Percentiles rank a stretch among this genome's conserved stretches.
Conservation (phyloP, 2,329 filamentous ascomycete genomes). For the Beauveria asiatica region DNA sequence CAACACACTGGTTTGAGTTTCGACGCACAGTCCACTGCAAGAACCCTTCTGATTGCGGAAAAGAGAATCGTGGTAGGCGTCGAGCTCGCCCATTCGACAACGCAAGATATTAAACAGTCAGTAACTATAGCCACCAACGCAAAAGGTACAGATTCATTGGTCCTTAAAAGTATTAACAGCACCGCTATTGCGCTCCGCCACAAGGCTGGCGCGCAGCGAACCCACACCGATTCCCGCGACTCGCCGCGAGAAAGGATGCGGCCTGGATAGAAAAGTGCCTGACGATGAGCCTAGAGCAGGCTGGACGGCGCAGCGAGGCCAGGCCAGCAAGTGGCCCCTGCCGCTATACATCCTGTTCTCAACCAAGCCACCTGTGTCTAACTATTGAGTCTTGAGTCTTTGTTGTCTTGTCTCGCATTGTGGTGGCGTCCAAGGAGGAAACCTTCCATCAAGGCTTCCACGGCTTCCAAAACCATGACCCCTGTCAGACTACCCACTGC, state of each 20-base stretch:
- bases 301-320: neutral
- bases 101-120: neutral
- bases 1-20: neutral
- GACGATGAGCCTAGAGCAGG: constrained; percentile 2
- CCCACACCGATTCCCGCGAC: neutral
- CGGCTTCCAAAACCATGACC: neutral
- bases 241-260: neutral
- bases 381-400: neutral
- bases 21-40: neutral
- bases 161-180: neutral
- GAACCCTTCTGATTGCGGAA: neutral
- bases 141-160: neutral
- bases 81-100: neutral
- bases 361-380: neutral
- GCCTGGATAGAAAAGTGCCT: constrained; percentile 4
- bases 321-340: neutral
- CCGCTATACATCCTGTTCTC: neutral
- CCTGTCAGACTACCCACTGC: neutral
- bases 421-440: constrained; percentile 3
- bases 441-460: constrained; percentile 10
- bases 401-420: neutral
- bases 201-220: constrained; percentile 2
- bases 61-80: neutral
- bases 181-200: constrained; percentile 6
- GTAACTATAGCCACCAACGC: constrained; percentile 3